Conservation (phyloP, 1,284 basidiomycete genomes). For the Papiliotrema laurentii region DNA sequence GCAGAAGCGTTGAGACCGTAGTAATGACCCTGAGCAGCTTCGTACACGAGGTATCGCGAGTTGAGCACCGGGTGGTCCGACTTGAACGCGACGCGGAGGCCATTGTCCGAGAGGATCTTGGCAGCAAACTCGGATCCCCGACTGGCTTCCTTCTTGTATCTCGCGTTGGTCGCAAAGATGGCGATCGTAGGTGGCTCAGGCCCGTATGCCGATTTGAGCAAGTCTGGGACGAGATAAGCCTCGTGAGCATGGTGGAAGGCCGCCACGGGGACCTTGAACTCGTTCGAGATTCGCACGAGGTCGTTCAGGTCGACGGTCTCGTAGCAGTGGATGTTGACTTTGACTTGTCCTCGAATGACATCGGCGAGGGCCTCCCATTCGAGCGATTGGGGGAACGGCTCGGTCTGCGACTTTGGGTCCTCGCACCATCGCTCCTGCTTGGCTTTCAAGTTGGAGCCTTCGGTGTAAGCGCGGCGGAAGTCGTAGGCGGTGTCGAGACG, state of each 20-base stretch:
- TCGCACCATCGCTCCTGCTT: slow-evolving; percentile 65
- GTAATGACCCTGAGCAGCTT: slow-evolving; percentile 83
- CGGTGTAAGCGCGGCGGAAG: slow-evolving; percentile 61
- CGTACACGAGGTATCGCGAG: slow-evolving; percentile 71
- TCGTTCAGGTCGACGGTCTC: slow-evolving; percentile 70
- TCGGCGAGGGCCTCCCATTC: slow-evolving; percentile 84
- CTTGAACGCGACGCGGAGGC: slow-evolving; percentile 63
- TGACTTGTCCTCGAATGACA: slow-evolving; percentile 61
- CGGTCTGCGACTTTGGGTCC: slow-evolving; percentile 51
- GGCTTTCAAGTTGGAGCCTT: slow-evolving; percentile 67
- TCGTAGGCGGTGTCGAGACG: slow-evolving; percentile 59
- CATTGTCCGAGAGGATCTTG: slow-evolving; percentile 68
- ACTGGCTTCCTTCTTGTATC: slow-evolving; percentile 51
- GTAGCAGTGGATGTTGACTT: slow-evolving; percentile 76
- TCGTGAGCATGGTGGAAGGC: slow-evolving; percentile 85
- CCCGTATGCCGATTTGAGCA: slow-evolving; percentile 69
- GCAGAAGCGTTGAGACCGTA: slow-evolving; percentile 51
- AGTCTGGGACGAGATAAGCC: slow-evolving; percentile 73
- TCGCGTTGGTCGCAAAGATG: slow-evolving; percentile 61
- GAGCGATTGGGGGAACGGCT: slow-evolving; percentile 67
- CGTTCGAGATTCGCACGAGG: slow-evolving; percentile 61
- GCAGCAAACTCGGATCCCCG: slow-evolving; percentile 80
- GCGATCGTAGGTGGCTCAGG: slow-evolving; percentile 62
- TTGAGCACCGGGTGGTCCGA: slow-evolving; percentile 69
- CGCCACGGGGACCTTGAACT: slow-evolving; percentile 66